Base-by-base conservation (phyloP, 2,329 filamentous ascomycete species). In the Diaporthe citrichinensis region DNA sequence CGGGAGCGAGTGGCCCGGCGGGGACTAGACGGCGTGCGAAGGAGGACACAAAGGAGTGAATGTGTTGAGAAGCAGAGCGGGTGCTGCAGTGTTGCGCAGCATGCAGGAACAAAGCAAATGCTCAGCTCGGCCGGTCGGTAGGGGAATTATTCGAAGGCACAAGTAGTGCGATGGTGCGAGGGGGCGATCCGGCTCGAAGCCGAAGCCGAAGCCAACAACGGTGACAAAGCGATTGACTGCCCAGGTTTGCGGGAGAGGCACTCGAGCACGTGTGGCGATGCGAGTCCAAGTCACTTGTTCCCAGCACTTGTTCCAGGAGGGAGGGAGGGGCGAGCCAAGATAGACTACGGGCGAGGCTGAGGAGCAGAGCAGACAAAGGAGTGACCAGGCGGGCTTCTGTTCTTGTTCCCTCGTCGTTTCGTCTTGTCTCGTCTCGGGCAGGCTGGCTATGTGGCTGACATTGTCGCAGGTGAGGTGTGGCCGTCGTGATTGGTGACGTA, bases 381-480 rank as follows among this genome's bases (percentile, higher is more conserved):
- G 62, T 68, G 62, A 68, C 62, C 20, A 51, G 62, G 28, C 31
- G 62, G 62, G 44, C 44, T 53, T 41, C 65, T 41, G 46, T 55
- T 68, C 17, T n/a, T 25, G 31, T 28, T 39, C 34, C 46, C 49
- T 69, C 65, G 20, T 72, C 71, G 71, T 59, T 28, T 61, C 69
- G 55, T 71, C 68, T 65, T 36, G 71, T 73, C 71, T 72, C 31
- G 71, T 62, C 71, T 73, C 34, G 58, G 71, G 71, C 55, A 55
- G 58, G 34, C 65, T 57, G 55, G 71, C 71, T 73, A 73, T 36
- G 61, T 73, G 71, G 55, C 58, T 65, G 59, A 57, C 71, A 73
- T 73, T 73, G 49, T 59, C 28, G 57, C 41, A 59, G 55, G 36
- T 53, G 57, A 73, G 58, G 44, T 62, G 65, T 69, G 65, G 65